A percentile compares a stretch with the other conserved stretches of the same genome.
Conservation (phyloP, 2,329 filamentous ascomycete species). For the Sordariomycetes sp. region DNA sequence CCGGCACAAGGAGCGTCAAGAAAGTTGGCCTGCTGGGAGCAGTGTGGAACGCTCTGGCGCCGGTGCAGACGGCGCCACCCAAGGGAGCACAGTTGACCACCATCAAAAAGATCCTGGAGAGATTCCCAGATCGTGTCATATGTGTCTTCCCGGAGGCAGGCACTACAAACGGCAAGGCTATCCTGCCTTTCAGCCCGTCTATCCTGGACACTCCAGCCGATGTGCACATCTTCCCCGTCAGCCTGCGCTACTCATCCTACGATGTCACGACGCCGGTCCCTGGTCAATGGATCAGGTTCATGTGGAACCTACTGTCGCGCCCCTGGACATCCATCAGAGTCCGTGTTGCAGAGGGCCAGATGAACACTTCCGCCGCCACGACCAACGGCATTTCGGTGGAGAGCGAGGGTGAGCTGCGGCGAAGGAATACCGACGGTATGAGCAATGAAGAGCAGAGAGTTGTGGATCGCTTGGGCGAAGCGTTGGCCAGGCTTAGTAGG, state of each 20-base stretch:
- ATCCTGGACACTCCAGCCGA: constrained; percentile 58
- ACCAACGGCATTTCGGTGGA: constrained; percentile 22
- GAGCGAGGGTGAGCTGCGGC: constrained; percentile 15
- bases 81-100: constrained; percentile 44
- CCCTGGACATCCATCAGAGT: constrained; percentile 88
- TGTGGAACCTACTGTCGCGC: constrained; percentile 79
- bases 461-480: constrained; percentile 73
- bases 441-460: constrained; percentile 55
- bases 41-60: constrained; percentile 61
- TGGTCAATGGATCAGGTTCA: constrained; percentile 58
- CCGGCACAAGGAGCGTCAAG: constrained; percentile 62
- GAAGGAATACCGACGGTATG: constrained; percentile 17
- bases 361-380: constrained; percentile 34
- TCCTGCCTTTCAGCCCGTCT: constrained; percentile 73
- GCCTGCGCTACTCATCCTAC: constrained; percentile 76
- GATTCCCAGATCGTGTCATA: constrained; percentile 66
- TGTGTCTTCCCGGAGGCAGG: constrained; percentile 90
- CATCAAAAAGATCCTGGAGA: constrained; percentile 51
- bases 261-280: constrained; percentile 90
- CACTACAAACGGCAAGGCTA: constrained; percentile 86
- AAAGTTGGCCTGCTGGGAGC: constrained; percentile 70
- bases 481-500: constrained; percentile 75
- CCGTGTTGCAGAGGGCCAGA: constrained; percentile 71
- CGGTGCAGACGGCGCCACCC: constrained; percentile 39
- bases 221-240: constrained; percentile 82